Base-by-base conservation (phyloP, 1,284 basidiomycete genomes). In the Schizophyllum amplum region DNA sequence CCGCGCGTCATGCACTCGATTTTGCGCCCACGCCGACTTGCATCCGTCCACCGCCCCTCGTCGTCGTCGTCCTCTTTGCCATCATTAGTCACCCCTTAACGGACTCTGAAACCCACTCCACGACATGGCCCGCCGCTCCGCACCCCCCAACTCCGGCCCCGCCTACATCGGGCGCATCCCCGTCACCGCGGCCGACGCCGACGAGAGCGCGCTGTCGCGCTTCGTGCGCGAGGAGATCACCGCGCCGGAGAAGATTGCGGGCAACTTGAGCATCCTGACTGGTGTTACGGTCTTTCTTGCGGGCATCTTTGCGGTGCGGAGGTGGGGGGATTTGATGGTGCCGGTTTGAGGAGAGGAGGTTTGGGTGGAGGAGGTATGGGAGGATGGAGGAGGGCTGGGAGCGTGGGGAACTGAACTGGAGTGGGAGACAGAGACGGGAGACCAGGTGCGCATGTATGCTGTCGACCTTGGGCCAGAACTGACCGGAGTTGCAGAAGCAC, bases 271-370 rank as follows among this genome's bases (percentile, higher is more conserved):
- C 65, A 79, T 90, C 61, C 62, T 83, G 46, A 81, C 82, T 9
- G 84, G 84, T 21, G 70, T 85, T 11, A 74, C 76, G 13, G 69
- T 89, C 59, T 90, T 90, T 64, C 70, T 81, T 22, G 85, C 79
- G 22, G 86, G 87, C 4, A 82, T 90, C 58, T 68, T 82, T 53
- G 78, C 73, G 11, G 78, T 83, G 26, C 78, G 88, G 69, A 78
- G 78, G 24, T 90, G 83, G 81, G 88, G 87, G n/a, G 86, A 87
- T 51, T 67, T 88, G 55, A 78, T 89, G 72, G 78, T 89, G 22
- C 86, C 85, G 51, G 79, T 79, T 47, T 87, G 68, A 72, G 63
- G 51, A 4, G 33, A 17, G 22, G 24, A 27, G 51, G n/a, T 54
- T 13, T 5, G 6, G 27, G 6, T 6, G 6, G 27, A 13, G 27